A percentile compares a stretch with the other conserved stretches of the same genome.
These are phyloP conservation scores for Aureobasidium mangrovei DNA, from an alignment of 2,329 filamentous ascomycete species.

Conservation along the genomic window DNA sequence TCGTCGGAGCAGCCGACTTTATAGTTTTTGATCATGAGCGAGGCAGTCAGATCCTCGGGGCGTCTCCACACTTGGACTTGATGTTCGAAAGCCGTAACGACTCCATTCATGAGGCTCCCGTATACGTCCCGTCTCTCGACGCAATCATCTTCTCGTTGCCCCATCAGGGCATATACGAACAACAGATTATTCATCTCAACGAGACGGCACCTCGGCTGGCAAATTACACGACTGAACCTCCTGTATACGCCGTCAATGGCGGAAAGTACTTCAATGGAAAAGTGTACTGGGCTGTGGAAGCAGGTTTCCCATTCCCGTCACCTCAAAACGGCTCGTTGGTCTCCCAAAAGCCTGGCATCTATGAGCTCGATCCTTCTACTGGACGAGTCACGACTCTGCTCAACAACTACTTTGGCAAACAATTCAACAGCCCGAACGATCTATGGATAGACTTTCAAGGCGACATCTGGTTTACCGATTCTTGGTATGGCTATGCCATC, in stretches of 20 bases:
- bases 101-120: conserved; percentile 36
- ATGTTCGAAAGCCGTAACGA: conserved; percentile 31
- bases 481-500: conserved; percentile 19
- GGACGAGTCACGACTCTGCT: conserved; percentile 34
- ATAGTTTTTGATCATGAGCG: conserved; percentile 30
- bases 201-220: conserved; percentile 32
- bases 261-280: conserved; percentile 33
- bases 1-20: conserved; percentile 23
- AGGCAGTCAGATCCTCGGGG: conserved; percentile 31
- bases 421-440: conserved; percentile 38
- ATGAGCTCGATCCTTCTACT: conserved; percentile 32
- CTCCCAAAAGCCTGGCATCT: conserved; percentile 32
- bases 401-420: conserved; percentile 41
- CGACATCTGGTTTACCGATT: conserved; percentile 45
- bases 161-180: conserved; percentile 30
- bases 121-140: conserved; percentile 34
- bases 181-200: conserved; percentile 34
- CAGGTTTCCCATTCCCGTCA: conserved; percentile 7
- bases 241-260: conserved; percentile 37
- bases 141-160: conserved; percentile 33
- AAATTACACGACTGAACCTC: conserved; percentile 34
- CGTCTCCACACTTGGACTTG: conserved; percentile 29
- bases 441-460: conserved; percentile 32
- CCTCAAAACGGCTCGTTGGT: conserved; percentile 27
- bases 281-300: conserved; percentile 31